Evolutionary conservation across 1,139 yeast species (phyloP), one percentile per base, ranked within the genome.

Genomic region (Ogataea hybrid): DNA sequence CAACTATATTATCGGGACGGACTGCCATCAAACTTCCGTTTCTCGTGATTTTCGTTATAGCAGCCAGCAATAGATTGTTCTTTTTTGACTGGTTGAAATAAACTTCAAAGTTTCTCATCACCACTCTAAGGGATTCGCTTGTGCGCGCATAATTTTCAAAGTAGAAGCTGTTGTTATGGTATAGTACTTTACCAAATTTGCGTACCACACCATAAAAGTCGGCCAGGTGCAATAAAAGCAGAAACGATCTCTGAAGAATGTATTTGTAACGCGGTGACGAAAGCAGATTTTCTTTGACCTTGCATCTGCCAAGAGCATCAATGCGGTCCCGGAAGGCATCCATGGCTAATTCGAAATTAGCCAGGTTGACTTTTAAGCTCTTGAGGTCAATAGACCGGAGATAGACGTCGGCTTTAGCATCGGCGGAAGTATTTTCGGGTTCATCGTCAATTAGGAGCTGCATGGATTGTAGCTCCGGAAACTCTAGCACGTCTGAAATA

Each of bases 11-110:
- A 37, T 71, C 70, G 3, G 67, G 54, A 39, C 65, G 67, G 7
- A 66, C 61, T 22, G 64, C 68, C 50, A 65, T 65, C 20, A 48
- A 48, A 1, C 78, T 61, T 32, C 71, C 73, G 47, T 71, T 72
- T 35, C 81, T 64, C 2, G 79, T 64, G 28, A 73, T 68, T 43
- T 77, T 67, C 0, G 79, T 67, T 29, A 79, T 63, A 6, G 70
- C 69, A 7, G 82, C 77, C 28, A 78, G 62, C 18, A 79, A 56
- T 14, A 75, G 67, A 10, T 79, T 79, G 51, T 77, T 79, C 49
- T 73, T 77, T 68, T 77, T 58, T 11, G 75, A 58, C 5, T 68
- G 61, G 43, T 70, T 70, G 57, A 77, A 75, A 32, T 64, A 59
- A 5, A 69, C 73, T 27, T 73, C 75, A 49, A 75, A 61, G 14